Conservation (phyloP, 306 rosid genomes). For the Sechiopsis laciniata region DNA sequence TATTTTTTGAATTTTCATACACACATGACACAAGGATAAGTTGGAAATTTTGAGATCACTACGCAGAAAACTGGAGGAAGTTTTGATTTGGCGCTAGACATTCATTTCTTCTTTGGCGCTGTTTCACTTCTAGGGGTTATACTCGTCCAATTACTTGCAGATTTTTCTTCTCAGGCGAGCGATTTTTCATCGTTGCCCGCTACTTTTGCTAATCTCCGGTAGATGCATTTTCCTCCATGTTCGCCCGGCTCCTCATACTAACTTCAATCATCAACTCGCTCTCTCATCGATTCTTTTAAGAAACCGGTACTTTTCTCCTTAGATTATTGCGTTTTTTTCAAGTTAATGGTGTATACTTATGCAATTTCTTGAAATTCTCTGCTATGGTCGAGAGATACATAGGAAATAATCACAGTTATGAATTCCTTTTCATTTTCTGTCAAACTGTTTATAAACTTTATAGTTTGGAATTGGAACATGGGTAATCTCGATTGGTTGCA, state of each 20-base stretch:
- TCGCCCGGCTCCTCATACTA: not conserved
- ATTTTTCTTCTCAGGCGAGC: not conserved
- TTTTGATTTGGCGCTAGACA: slow-evolving; percentile 21
- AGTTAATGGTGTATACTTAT: not conserved
- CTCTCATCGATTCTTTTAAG: not conserved
- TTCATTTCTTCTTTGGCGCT: slow-evolving; percentile 8
- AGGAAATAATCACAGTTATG: not conserved
- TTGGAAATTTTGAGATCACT: not conserved
- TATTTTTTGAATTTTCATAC: too few relatives aligned
- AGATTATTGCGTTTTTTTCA: not conserved
- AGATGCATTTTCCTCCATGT: not conserved
- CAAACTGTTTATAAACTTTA: not conserved
- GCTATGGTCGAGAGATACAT: not conserved
- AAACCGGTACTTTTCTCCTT: not conserved
- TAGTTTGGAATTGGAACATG: not conserved
- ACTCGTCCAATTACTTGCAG: not conserved
- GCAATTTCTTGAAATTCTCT: not conserved
- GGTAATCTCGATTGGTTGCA: not conserved
- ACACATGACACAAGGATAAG: too few relatives aligned
- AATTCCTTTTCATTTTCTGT: not conserved
- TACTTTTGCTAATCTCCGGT: not conserved
- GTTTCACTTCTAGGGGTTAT: slow-evolving; percentile 18
- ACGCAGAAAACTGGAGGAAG: not conserved
- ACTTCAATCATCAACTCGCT: not conserved
- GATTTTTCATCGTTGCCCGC: not conserved